A percentile compares a stretch with the other conserved stretches of the same genome.
Conservation (phyloP, 2,329 filamentous ascomycete species). For the Alternaria viburni region DNA sequence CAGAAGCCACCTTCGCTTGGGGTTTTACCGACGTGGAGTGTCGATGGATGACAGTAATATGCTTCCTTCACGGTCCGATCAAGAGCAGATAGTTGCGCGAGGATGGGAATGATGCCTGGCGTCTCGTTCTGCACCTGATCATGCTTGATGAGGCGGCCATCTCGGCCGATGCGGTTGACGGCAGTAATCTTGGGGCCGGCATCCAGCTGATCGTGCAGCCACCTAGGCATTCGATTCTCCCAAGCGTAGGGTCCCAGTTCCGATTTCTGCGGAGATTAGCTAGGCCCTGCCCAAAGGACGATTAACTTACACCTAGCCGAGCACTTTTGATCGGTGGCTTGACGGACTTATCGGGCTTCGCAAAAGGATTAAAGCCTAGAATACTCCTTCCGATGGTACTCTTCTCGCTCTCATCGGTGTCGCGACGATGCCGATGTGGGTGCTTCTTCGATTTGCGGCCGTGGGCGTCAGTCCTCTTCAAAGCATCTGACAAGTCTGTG, state of each 20-base stretch:
- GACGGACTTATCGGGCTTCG: constrained; percentile 31
- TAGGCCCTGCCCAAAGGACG: not conserved
- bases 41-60: constrained; percentile 78
- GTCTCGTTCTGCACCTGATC: constrained; percentile 54
- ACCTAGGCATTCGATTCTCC: constrained; percentile 54
- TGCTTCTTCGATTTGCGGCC: constrained; percentile 33
- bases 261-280: constrained; percentile 43
- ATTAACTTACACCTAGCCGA: constrained; percentile 44
- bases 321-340: constrained; percentile 39
- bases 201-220: constrained; percentile 51
- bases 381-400: constrained; percentile 46
- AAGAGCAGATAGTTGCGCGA: constrained; percentile 60
- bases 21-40: constrained; percentile 79
- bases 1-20: constrained; percentile 90
- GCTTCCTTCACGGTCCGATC: constrained; percentile 70
- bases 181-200: constrained; percentile 49
- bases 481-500: constrained; percentile 25
- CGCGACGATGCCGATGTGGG: constrained; percentile 28
- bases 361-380: constrained; percentile 42
- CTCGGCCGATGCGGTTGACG: constrained; percentile 50
- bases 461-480: constrained; percentile 21
- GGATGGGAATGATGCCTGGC: constrained; percentile 52
- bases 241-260: constrained; percentile 57
- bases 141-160: constrained; percentile 51
- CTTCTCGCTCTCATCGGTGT: constrained; percentile 42